Percentiles rank a stretch among this genome's conserved stretches.
Conservation (phyloP, 2,329 filamentous ascomycete species). For the Arachnopeziza araneosa region DNA sequence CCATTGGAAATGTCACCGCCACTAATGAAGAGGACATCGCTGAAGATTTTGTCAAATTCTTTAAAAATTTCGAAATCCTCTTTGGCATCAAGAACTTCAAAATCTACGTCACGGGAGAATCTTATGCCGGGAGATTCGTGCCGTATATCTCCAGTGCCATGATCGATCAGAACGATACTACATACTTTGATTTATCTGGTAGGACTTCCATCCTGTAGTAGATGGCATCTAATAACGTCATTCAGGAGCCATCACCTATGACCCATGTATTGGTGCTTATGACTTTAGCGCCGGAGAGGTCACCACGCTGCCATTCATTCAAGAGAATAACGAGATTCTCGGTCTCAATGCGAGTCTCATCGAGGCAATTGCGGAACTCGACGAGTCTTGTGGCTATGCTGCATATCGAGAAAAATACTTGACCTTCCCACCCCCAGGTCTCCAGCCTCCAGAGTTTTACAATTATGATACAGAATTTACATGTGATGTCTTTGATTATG, state of each 20-base stretch:
- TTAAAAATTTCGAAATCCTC: conserved; percentile 48
- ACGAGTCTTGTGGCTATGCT: conserved; percentile 41
- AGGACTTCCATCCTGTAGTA: conserved; percentile 4
- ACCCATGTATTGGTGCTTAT: conserved; percentile 20
- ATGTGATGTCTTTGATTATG: conserved; percentile 37
- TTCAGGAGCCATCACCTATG: conserved; percentile 20
- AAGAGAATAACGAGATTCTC: conserved; percentile 38
- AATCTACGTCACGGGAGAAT: conserved; percentile 50
- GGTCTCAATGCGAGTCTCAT: conserved; percentile 40
- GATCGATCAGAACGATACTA: conserved; percentile 40
- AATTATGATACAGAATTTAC: conserved; percentile 20
- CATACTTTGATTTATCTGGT: conserved; percentile 47
- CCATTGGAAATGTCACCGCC: conserved; percentile 18
- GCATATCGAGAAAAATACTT: conserved; percentile 42
- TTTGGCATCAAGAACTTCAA: conserved; percentile 49
- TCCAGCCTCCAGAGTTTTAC: conserved; percentile 30
- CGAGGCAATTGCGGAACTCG: conserved; percentile 34
- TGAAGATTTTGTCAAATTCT: conserved; percentile 43
- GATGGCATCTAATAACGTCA: not conserved
- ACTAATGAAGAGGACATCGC: conserved; percentile 42
- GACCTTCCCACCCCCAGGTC: conserved; percentile 34
- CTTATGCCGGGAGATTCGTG: conserved; percentile 48
- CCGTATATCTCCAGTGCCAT: conserved; percentile 52
- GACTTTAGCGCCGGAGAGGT: conserved; percentile 23
- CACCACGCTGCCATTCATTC: conserved; percentile 36